Conservation (phyloP, 2,329 filamentous ascomycete species). For the Claviceps fusiformis region DNA sequence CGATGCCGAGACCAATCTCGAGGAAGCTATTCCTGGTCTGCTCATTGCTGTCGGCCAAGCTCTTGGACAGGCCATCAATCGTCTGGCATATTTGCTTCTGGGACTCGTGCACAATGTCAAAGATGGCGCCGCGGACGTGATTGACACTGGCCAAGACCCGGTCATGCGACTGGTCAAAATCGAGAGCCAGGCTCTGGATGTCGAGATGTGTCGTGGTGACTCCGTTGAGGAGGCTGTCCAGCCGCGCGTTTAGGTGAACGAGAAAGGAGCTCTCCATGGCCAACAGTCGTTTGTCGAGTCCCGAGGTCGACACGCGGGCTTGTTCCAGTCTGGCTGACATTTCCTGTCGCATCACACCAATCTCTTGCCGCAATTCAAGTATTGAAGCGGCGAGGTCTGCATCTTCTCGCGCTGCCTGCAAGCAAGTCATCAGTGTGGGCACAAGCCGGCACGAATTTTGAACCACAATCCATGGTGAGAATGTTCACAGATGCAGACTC, state of each 20-base stretch:
- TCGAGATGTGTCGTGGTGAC: background rate
- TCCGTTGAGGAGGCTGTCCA: background rate
- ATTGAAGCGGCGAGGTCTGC: background rate
- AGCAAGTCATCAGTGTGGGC: no score
- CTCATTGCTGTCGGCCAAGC: background rate
- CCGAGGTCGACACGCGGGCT: background rate
- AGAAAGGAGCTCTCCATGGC: background rate
- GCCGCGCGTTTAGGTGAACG: background rate
- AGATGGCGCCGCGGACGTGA: background rate
- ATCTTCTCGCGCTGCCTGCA: background rate
- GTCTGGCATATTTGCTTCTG: background rate
- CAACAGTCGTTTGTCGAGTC: background rate
- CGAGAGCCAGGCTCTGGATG: slow-evolving; percentile 1
- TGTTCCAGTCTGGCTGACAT: background rate
- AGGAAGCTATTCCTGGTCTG: background rate
- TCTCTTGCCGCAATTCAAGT: background rate
- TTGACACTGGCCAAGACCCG: background rate
- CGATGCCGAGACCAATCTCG: background rate
- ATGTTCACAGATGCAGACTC: background rate
- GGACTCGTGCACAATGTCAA: background rate
- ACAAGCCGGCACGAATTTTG: no score
- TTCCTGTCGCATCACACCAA: background rate
- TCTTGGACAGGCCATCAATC: background rate
- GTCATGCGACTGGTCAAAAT: slow-evolving; percentile 1
- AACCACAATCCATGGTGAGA: no score